Evolutionary conservation across 805 yeast species (phyloP), one percentile per base, ranked within the genome.

Genomic region (Teunomyces funiuensis): DNA sequence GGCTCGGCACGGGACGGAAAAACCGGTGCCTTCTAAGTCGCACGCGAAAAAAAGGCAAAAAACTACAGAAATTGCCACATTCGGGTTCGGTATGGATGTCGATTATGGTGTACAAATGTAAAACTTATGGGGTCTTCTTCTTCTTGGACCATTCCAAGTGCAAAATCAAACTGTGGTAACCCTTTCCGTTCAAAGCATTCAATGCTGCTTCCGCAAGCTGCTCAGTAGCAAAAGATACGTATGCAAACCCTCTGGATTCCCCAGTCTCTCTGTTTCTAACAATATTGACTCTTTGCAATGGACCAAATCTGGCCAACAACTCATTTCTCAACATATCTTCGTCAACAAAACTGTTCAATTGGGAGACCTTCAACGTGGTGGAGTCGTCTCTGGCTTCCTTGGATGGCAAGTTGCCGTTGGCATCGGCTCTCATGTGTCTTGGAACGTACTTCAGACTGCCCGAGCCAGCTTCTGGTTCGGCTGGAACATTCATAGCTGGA

Each of bases 251-350:
- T 71, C 88, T 85, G 33, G 96, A 86, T 66, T 83, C 84, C 51
- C 96, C 93, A 19, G 98, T 93, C 56, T 86, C 96, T 71, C 88
- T 85, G 71, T 89, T 87, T 73, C 87, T 85, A 45, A 89, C 89
- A 44, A 93, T 75, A 49, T 85, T 84, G 52, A 85, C 86, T 70
- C 96, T 85, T 57, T 78, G 79, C 52, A 78, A 71, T 45, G 71
- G 79, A 55, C 80, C 95, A 73, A 73, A 83, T 63, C 71, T 78
- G 49, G 74, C 79, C 56, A 83, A 75, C 56, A 93, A 79, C 60
- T 83, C 83, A 54, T 70, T 71, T 58, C 90, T 80, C 55, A 93
- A 69, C 69, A 82, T 83, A 50, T 80, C 84, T 65, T 93, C 98
- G 57, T 80, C 82, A 44, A 89, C 91, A 54, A 79, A 76, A 55